phyloP scores from a whole-genome alignment of 1,284 basidiomycete genomes.

The Lignosus rhinocerotis region DNA sequence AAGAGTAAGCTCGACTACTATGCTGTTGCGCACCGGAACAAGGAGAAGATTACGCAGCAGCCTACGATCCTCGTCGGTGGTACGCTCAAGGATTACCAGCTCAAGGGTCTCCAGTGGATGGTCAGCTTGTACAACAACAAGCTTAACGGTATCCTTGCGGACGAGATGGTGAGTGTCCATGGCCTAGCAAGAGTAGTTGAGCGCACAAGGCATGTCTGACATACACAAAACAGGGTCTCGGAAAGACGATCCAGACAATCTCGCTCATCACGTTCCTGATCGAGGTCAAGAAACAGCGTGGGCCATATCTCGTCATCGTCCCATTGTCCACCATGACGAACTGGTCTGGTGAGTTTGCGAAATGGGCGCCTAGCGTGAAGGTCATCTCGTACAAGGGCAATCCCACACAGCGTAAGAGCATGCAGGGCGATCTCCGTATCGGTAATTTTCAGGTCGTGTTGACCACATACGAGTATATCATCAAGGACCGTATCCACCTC shows the following conservation, averaged over 20 bases:
- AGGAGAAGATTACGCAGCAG: slow-evolving; percentile 87
- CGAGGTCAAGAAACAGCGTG: slow-evolving; percentile 88
- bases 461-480: slow-evolving; percentile 99
- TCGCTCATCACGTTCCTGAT: slow-evolving; percentile 96
- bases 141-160: slow-evolving; percentile 94
- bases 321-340: slow-evolving; percentile 98
- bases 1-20: slow-evolving; percentile 94
- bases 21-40: slow-evolving; percentile 91
- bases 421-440: slow-evolving; percentile 75
- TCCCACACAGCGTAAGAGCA: slow-evolving; percentile 73
- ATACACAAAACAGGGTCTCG: slow-evolving; percentile 72
- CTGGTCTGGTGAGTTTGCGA: slow-evolving; percentile 96
- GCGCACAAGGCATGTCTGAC: not conserved
- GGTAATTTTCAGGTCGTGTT: slow-evolving; percentile 93
- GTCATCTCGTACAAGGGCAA: slow-evolving; percentile 94
- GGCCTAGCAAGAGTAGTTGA: not conserved
- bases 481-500: slow-evolving; percentile 92
- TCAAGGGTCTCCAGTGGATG: slow-evolving; percentile 97
- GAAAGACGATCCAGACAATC: slow-evolving; percentile 96
- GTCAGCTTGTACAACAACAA: slow-evolving; percentile 99
- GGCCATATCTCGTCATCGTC: slow-evolving; percentile 97
- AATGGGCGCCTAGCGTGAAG: slow-evolving; percentile 92
- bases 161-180: slow-evolving; percentile 85
- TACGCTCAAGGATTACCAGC: slow-evolving; percentile 89
- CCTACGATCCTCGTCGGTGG: slow-evolving; percentile 83